Evolutionary conservation across 2,329 filamentous ascomycete species (phyloP), one percentile per base, ranked within the genome.

Genomic region (Raffaelea arxii): DNA sequence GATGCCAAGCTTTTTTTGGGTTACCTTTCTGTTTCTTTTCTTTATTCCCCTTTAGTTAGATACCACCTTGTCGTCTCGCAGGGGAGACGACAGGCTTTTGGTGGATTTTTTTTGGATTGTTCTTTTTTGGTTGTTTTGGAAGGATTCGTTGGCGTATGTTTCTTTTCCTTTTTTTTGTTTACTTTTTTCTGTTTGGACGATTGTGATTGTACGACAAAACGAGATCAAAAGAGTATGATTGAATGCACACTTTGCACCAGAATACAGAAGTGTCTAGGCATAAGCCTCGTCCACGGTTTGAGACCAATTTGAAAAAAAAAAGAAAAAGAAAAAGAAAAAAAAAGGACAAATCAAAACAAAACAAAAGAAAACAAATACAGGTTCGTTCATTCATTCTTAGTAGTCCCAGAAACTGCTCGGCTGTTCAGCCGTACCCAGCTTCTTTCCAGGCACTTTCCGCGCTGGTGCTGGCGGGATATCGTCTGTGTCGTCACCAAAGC

Each of bases 401-500:
- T 68, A 73, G 52, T 72, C 69, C 72, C 72, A 76, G 48, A 71
- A 68, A 58, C 58, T 64, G 35, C 57, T 51, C 19, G 57, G 51
- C 63, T 66, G 65, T 45, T 61, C 55, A 21, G 63, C 59, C 37
- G 54, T 55, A 44, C 56, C 55, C 45, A 57, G 62, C 58, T 66
- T 67, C 57, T 67, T 67, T 37, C 65, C 65, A 5, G 64, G 60
- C 7, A 62, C 60, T 10, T 62, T 53, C 36, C 59, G 55, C 43
- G 59, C 51, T n/a, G 51, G 56, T 41, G 59, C 56, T 45, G 70
- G 64, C 48, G 70, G 65, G 22, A 71, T 70, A 25, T 71, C 72
- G 68, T 44, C 47, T 35, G 53, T 52, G 6, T 71, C 69, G 36
- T 70, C 71, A 18, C 74, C 74, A 51, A 80, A 75, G 11, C 79